Base-by-base conservation (phyloP, 371 early-diverging fungal species). In the Mortierella sp. region DNA sequence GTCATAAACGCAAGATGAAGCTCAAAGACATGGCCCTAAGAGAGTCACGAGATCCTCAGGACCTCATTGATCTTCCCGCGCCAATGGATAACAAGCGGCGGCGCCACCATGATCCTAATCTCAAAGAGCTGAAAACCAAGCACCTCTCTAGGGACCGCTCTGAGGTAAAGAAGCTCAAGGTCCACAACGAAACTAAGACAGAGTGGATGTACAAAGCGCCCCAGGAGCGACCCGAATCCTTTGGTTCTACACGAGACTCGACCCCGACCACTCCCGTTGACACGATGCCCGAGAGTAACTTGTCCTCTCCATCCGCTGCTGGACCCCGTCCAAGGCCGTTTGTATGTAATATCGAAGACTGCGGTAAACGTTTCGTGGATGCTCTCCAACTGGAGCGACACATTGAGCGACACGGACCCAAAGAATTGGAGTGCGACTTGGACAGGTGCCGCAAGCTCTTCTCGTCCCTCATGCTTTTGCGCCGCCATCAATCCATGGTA, bases 311-410 rank as follows among this genome's bases (percentile, higher is more conserved):
- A 3, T 54, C 71, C 0, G 34, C 34, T 34, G 47, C 58, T 31
- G 61, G 52, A 7, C 50, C 43, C 5, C 74, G 74, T 13, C 74
- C 74, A 13, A 54, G 74, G 1, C 74, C 74, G 9, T 74, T 68
- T 55, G 46, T 68, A 14, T 74, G 74, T 34, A 42, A 67, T 21
- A 74, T 74, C 18, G 74, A 68, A 34, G 74, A 74, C 50, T 74
- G 74, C 28, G 74, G 74, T 43, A 74, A 74, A 34, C 68, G 74
- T 18, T 74, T 74, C 53, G 74, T 74, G 57, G 74, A 74, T 54
- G 74, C 68, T 2, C 58, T 74, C 10, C 74, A 74, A 34, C 58
- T 74, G 18, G 74, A 74, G 30, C 53, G 74, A 47, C 74, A 74
- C 28, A 60, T 67, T 28, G 68, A 74, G 27, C 68, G 74, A 24